These are phyloP conservation scores for Magnusiomyces tetraspermus DNA, from an alignment of 1,139 yeast species.

Conservation along the genomic window DNA sequence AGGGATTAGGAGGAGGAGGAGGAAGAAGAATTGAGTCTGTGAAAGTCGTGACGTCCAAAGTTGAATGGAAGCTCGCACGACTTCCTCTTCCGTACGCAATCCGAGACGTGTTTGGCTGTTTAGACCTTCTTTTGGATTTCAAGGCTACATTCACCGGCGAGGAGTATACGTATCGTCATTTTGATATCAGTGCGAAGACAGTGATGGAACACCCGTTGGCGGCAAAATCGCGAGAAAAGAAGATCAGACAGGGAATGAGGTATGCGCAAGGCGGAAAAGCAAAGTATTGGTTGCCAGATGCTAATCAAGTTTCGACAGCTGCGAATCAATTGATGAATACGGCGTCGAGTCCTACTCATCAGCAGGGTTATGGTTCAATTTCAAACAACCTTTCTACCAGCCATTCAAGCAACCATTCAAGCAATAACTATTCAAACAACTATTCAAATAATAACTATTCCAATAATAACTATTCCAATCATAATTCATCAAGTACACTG, in stretches of 20 bases:
- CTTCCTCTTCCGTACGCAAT: slow-evolving; percentile 52
- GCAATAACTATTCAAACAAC: too few species aligned
- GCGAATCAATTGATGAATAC: too few species aligned
- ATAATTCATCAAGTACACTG: too few species aligned
- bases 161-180: slow-evolving; percentile 69
- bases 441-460: too few species aligned
- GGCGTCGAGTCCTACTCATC: too few species aligned
- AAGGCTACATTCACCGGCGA: slow-evolving; percentile 65
- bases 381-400: too few species aligned
- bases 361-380: too few species aligned
- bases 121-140: slow-evolving; percentile 72
- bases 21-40: not conserved
- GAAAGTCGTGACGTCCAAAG: not conserved
- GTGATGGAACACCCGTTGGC: slow-evolving; percentile 54
- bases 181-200: slow-evolving; percentile 65
- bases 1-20: not conserved
- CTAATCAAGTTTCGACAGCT: not conserved
- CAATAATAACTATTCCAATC: too few species aligned
- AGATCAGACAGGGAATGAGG: slow-evolving; percentile 76
- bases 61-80: slow-evolving; percentile 38
- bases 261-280: slow-evolving; percentile 69
- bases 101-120: slow-evolving; percentile 65
- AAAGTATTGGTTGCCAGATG: slow-evolving; percentile 70
- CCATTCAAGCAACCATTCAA: too few species aligned
- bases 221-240: slow-evolving; percentile 54